phyloP scores from a whole-genome alignment of 345 rosid species.

The Eucalyptus sp. region DNA sequence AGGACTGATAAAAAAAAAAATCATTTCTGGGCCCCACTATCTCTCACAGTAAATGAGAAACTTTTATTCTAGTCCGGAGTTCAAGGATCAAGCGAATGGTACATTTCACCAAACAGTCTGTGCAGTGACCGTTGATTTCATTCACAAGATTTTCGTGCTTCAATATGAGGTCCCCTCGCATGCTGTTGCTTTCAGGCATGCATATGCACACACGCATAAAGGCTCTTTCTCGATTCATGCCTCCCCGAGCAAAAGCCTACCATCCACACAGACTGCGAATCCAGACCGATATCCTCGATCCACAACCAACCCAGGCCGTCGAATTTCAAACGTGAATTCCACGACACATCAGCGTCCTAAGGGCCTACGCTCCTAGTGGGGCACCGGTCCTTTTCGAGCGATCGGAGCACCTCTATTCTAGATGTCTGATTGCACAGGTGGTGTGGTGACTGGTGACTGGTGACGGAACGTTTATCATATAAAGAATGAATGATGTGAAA shows the following conservation, averaged over 20 bases:
- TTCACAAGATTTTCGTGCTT: background rate
- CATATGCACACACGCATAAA: background rate
- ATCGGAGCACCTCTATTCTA: background rate
- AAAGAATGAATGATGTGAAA: background rate
- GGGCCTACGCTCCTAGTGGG: background rate
- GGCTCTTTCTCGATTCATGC: background rate
- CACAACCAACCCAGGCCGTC: background rate
- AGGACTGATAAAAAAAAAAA: too few species aligned
- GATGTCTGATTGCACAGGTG: background rate
- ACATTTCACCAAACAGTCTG: background rate
- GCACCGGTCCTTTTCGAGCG: background rate
- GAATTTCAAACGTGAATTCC: background rate
- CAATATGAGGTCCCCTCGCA: background rate
- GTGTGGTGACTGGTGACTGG: too few species aligned
- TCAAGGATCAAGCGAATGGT: background rate
- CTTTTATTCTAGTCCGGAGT: background rate
- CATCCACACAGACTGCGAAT: background rate
- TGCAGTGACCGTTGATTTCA: background rate
- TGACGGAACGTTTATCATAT: background rate
- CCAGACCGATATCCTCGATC: background rate
- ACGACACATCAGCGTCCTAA: background rate
- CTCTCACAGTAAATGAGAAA: background rate
- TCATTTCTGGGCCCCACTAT: background rate
- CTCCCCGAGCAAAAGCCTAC: background rate
- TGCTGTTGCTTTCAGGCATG: background rate